These are phyloP conservation scores for Plasmodium knowlesi DNA, from an alignment of 169 alveolate genomes.

Conservation along the genomic window DNA sequence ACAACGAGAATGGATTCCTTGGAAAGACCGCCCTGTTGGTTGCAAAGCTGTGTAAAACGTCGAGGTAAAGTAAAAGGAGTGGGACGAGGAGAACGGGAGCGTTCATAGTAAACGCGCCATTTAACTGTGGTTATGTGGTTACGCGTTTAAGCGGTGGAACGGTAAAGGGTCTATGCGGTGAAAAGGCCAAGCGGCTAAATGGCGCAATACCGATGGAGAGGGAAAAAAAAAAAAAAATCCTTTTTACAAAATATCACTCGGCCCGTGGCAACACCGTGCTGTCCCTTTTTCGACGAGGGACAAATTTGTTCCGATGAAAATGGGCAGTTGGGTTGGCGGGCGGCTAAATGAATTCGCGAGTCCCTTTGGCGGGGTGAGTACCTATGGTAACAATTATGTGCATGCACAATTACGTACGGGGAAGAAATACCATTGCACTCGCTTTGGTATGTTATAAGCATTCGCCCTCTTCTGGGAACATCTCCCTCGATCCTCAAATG, in stretches of 20 bases:
- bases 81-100: not conserved
- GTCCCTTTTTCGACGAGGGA: not conserved
- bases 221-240: not conserved
- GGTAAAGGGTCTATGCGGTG: not conserved
- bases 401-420: not conserved
- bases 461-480: not conserved
- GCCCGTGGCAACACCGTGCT: not conserved
- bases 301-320: not conserved
- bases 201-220: not conserved
- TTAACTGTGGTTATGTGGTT: not conserved
- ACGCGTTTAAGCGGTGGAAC: not conserved
- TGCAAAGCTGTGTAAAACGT: slow-evolving; percentile 26
- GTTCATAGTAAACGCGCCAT: slow-evolving; percentile 42
- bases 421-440: not conserved
- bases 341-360: not conserved
- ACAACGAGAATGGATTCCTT: slow-evolving; percentile 1
- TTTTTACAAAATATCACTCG: not conserved
- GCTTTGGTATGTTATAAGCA: no score
- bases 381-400: not conserved
- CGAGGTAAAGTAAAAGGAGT: slow-evolving; percentile 9
- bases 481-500: not conserved
- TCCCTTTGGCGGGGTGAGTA: not conserved
- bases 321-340: not conserved
- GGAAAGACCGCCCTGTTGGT: slow-evolving; percentile 7
- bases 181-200: not conserved